Conservation (phyloP, 441 rosid species). For the Erodium moschatum region DNA sequence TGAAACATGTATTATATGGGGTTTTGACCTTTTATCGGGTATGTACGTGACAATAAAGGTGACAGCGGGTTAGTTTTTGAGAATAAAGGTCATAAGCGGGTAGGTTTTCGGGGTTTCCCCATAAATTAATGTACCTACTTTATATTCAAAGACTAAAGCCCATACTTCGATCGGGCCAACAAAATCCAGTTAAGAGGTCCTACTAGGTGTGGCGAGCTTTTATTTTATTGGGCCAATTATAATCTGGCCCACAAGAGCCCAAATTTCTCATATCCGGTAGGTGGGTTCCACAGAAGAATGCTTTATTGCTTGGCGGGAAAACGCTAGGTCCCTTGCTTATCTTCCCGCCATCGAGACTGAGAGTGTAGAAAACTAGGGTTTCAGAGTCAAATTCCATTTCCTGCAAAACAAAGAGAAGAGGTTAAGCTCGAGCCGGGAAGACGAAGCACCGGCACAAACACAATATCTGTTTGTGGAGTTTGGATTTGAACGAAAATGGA, state of each 20-base stretch:
- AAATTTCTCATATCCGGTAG: not conserved
- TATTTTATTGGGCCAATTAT: not conserved
- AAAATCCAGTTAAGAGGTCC: no score
- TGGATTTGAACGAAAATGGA: slow-evolving; percentile 38
- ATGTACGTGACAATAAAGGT: no score
- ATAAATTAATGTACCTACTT: no score
- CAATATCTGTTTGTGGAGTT: not conserved
- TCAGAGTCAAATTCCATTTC: not conserved
- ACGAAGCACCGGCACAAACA: not conserved
- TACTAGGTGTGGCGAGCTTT: no score
- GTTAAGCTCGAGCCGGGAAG: no score
- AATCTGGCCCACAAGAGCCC: not conserved
- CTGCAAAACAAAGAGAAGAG: not conserved
- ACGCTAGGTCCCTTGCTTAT: not conserved
- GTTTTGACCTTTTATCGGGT: no score
- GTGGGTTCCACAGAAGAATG: not conserved
- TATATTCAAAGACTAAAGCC: no score
- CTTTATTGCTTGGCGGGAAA: slow-evolving; percentile 32
- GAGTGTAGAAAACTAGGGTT: not conserved
- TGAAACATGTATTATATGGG: no score
- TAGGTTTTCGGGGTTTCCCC: no score
- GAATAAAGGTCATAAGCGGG: no score
- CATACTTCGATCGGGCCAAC: no score
- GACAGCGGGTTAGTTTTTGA: no score
- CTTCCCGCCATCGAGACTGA: slow-evolving; percentile 29